A percentile compares a stretch with the other conserved stretches of the same genome.
Evolutionary conservation across 148 eudicot genomes (phyloP).

Genomic region (Oxyria digyna): DNA sequence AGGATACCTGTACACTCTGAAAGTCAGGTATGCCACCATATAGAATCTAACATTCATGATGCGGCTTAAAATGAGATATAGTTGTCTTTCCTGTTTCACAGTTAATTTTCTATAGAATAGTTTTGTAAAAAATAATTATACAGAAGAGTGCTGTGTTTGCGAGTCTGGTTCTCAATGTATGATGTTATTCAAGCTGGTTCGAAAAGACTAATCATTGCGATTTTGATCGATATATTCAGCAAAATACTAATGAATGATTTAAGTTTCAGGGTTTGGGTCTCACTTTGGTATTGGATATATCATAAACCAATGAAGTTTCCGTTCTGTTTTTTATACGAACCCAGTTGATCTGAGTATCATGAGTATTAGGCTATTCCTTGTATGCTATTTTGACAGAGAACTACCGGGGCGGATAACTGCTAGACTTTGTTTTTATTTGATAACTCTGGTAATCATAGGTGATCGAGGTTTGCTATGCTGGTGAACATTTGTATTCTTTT

Average conservation of each 20-base stretch:
- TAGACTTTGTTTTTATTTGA: no score
- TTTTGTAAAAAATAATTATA: neutral
- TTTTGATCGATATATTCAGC: neutral
- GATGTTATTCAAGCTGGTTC: neutral
- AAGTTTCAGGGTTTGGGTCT: neutral
- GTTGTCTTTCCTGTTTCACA: neutral
- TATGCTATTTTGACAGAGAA: neutral
- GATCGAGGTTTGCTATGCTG: neutral
- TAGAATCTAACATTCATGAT: neutral
- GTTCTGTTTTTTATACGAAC: neutral
- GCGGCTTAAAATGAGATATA: neutral
- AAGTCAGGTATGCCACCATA: constrained; percentile 43
- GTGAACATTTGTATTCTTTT: neutral
- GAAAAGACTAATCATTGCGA: neutral
- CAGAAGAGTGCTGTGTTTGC: neutral
- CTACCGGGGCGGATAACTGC: neutral
- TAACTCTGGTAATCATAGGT: neutral
- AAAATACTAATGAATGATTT: neutral
- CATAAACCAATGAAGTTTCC: neutral
- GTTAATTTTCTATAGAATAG: neutral
- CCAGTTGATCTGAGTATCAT: neutral
- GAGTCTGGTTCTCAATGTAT: neutral
- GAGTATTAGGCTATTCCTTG: neutral
- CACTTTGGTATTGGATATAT: neutral
- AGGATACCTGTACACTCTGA: constrained; percentile 35